These are phyloP conservation scores for Odontarrhena argentea DNA, from an alignment of 345 rosid species.

Conservation along the genomic window DNA sequence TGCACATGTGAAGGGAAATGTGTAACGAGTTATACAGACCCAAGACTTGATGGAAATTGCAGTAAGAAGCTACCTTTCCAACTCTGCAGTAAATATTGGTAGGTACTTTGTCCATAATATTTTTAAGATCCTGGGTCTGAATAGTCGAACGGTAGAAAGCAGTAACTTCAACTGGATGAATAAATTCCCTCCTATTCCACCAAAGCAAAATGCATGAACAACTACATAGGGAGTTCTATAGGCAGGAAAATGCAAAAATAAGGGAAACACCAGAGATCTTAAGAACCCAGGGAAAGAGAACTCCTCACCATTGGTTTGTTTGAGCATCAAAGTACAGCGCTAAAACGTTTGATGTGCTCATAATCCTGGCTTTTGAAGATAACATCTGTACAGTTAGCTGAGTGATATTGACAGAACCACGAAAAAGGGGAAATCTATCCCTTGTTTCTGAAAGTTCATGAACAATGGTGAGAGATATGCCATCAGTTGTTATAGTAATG, in stretches of 20 bases:
- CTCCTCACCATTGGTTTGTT: conserved; percentile 67
- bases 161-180: conserved; percentile 70
- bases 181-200: conserved; percentile 68
- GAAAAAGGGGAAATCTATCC: conserved; percentile 73
- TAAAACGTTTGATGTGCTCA: conserved; percentile 50
- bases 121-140: conserved; percentile 43
- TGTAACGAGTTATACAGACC: conserved; percentile 25
- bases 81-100: conserved; percentile 72
- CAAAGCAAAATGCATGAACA: conserved; percentile 26
- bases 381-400: conserved; percentile 63
- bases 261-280: conserved; percentile 21
- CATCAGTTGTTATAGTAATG: conserved; percentile 55
- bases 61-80: conserved; percentile 56
- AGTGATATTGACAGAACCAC: conserved; percentile 52
- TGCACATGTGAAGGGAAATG: conserved; percentile 47
- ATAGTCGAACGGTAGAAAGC: conserved; percentile 61
- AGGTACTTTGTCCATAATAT: conserved; percentile 52
- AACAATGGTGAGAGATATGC: conserved; percentile 64
- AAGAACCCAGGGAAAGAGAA: conserved; percentile 20
- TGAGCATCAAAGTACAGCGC: conserved; percentile 73
- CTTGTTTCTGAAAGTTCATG: conserved; percentile 71
- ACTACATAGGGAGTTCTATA: conserved; percentile 17
- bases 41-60: conserved; percentile 14
- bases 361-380: conserved; percentile 65
- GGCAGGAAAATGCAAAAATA: conserved; percentile 25